Conservation (phyloP, 441 rosid species). For the Pelargonium fulgidum region DNA sequence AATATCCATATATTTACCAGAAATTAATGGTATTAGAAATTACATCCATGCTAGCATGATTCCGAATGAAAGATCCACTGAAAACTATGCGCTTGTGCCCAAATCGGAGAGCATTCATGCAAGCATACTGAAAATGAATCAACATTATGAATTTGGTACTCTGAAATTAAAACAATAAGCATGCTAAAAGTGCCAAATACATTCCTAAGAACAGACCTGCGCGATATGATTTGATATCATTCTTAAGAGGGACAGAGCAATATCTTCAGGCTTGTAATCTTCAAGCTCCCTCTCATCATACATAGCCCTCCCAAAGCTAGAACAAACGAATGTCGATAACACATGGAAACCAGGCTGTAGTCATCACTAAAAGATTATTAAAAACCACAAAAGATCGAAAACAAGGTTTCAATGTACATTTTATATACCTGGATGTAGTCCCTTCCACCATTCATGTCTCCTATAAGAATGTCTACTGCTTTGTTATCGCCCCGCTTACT, state of each 20-base stretch:
- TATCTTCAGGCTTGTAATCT: constrained; percentile 93
- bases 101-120: constrained; percentile 28
- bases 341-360: constrained; percentile 46
- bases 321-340: constrained; percentile 91
- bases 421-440: constrained; percentile 78
- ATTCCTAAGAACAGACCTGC: constrained; percentile 44
- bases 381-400: constrained; percentile 6
- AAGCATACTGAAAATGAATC: constrained; percentile 17
- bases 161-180: too few relatives aligned
- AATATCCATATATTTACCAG: constrained; percentile 42
- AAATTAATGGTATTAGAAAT: constrained; percentile 84
- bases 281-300: constrained; percentile 84
- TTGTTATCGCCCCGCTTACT: constrained; percentile 96
- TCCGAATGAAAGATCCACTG: constrained; percentile 88
- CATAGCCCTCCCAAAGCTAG: constrained; percentile 93
- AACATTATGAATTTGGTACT: neutral
- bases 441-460: constrained; percentile 97
- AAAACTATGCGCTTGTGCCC: constrained; percentile 26
- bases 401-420: neutral
- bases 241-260: constrained; percentile 88
- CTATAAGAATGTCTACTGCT: constrained; percentile 94
- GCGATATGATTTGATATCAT: constrained; percentile 98
- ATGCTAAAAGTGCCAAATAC: neutral
- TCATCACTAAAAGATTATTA: too few relatives aligned
- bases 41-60: constrained; percentile 97